Evolutionary conservation across 306 rosid species (phyloP), one percentile per base, ranked within the genome.

Genomic region (Cicer bijugum): DNA sequence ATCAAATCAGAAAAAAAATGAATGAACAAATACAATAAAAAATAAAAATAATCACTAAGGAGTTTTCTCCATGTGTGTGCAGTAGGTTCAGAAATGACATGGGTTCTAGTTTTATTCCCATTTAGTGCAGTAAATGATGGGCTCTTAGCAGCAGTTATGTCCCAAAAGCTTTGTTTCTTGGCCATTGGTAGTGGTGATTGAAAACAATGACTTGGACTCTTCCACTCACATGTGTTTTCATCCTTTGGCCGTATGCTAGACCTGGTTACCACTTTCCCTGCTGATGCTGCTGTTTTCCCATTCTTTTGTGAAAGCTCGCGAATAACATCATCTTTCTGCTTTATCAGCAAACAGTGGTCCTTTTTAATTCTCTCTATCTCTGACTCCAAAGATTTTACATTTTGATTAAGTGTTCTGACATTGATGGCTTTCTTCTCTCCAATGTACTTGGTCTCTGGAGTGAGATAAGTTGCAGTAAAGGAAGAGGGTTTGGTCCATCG

Each of bases 61-160:
- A 76, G 35, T 45, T 71, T 64, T 56, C 75, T 46, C 58, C 62
- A 45, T 58, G 84, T 85, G 39, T 80, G 82, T 46, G 82, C 78
- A 38, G 90, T 43, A 74, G 86, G 82, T 85, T 93, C 96, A 78
- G 86, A 38, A 69, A 80, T 71, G 51, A 86, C 88, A 85, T 93
- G 89, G 75, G 90, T 89, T 84, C 92, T 88, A 7, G 93, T 93
- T 82, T 90, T 93, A 77, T 97, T 87, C 76, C 87, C 97, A 80
- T 86, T 87, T 14, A 80, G 55, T 14, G 96, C 84, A 44, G 87
- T 75, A 74, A 82, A 74, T 20, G 96, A 87, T 40, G 98, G 98
- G 64, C 98, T 93, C 19, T 59, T 59, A 33, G 43, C 66, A 59
- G 66, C 66, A 59, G 66, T 59, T 33, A 59, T 59, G 66, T 59